Base-by-base conservation (phyloP, 2,329 filamentous ascomycete species). In the Trichoderma sp. region DNA sequence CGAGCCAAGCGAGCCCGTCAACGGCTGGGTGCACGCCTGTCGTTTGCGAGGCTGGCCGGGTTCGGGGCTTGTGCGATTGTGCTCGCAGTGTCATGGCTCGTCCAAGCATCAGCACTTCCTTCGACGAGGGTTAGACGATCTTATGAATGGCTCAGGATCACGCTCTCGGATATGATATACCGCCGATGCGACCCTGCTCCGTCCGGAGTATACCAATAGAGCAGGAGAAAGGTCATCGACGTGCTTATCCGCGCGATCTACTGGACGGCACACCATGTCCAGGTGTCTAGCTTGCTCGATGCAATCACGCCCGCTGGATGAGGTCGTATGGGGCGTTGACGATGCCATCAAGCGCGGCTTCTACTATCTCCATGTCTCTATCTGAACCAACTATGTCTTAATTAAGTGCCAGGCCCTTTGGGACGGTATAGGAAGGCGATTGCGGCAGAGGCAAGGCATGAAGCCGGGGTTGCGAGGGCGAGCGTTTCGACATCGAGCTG, bases 121-220 rank as follows among this genome's bases (percentile, higher is more conserved):
- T 34, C 24, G 41, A 62, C 59, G 50, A 63, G 59, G 59, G 50
- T 51, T 47, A 51, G 50, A n/a, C 59, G 26, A 63, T 63, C 50
- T 63, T 63, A 63, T 63, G 59, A 63, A 63, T 55, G 56, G 50
- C 44, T 30, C 28, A 55, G 48, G 12, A 39, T 1, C 12, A 47
- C 54, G 50, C n/a, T 41, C 28, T 30, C 50, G 24, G 48, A 44
- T 28, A 19, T 14, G 30, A 47, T n/a, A 45, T 54, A 47, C 41
- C 44, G 50, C 26, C 50, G 50, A 52, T 52, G 24, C 41, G n/a
- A 61, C 58, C 43, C 58, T 52, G 34, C 12, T 28, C 43, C 47
- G 47, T 45, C 15, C 58, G 48, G 45, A 52, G 39, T 26, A 24
- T 52, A 52, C 58, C 44, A 61, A 44, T 61, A 24, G 21, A 61